Base-by-base conservation (phyloP, 2,329 filamentous ascomycete species). In the Aureobasidium mangrovei region DNA sequence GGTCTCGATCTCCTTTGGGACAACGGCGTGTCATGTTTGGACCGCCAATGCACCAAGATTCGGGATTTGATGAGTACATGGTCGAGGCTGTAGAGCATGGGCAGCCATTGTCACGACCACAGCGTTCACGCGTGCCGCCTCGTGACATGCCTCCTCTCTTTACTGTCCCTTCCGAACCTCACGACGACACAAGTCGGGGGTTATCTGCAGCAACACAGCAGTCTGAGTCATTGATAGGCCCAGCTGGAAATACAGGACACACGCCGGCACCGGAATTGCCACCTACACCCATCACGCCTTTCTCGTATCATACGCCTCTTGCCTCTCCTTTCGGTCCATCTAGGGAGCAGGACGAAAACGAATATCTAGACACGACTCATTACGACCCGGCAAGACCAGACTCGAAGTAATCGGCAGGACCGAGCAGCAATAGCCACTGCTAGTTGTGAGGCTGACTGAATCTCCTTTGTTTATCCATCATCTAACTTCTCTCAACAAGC, bases 21-120 rank as follows among this genome's bases (percentile, higher is more conserved):
- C 39, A 53, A 4, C 49, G 36, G 6, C 49, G 32, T 18, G 49
- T 43, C 24, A 27, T 53, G 18, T 47, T 56, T 32, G 27, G 29
- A 1, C 58, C 57, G 26, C 61, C 61, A 29, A 28, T 61, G 18
- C 68, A 70, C 53, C 65, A 64, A 31, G 68, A 70, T 47, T 70
- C 67, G 4, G 68, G 67, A 8, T 70, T 70, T 49, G 67, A 68
- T 44, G 68, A 70, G 45, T 36, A 56, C 24, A 61, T 62, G 60
- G 36, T 60, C 9, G 44, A 59, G 8, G 54, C 47, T 2, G 26
- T 59, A 3, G 60, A 60, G 36, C 39, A 38, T 33, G 49, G 40
- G 12, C 40, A 44, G 5, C 12, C 31, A 4, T 9, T 12, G 2
- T 7, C 40, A 38, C 39, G n/a, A 9, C 4, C 31, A 7, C 4